Percentiles rank a stretch among this genome's conserved stretches.
Evolutionary conservation across 345 rosid genomes (phyloP).

Genomic region (Salix purpurea): DNA sequence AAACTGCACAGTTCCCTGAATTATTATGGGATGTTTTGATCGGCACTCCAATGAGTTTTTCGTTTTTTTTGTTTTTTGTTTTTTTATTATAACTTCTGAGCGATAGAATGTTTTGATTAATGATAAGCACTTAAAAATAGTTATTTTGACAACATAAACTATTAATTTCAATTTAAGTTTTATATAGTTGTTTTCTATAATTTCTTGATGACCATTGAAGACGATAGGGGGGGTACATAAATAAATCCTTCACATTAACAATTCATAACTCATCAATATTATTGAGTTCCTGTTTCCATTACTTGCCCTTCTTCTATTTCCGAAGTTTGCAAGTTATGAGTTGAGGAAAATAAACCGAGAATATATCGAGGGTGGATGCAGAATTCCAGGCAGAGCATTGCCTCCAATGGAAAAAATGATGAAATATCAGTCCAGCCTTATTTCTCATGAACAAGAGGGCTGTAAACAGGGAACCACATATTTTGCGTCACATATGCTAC

Average conservation of each 20-base stretch:
- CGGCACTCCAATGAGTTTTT: too few relatives aligned
- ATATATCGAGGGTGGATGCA: neutral
- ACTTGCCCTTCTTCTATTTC: neutral
- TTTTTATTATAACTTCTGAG: too few relatives aligned
- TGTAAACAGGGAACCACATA: conserved; percentile 94
- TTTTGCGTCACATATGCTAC: conserved; percentile 52
- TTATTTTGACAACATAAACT: too few relatives aligned
- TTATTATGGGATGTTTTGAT: too few relatives aligned
- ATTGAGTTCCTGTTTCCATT: neutral
- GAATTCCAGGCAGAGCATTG: neutral
- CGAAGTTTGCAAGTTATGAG: conserved; percentile 5
- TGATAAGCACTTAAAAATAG: too few relatives aligned
- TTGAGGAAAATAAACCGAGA: neutral
- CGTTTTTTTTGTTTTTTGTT: too few relatives aligned
- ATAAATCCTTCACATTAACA: neutral
- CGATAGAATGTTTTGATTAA: too few relatives aligned
- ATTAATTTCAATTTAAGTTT: too few relatives aligned
- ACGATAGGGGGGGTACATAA: neutral
- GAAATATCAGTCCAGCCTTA: conserved; percentile 15
- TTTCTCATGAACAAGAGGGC: conserved; percentile 93
- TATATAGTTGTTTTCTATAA: too few relatives aligned
- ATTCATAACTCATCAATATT: neutral
- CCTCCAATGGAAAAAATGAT: neutral
- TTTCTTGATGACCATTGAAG: too few relatives aligned
- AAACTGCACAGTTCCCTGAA: too few relatives aligned